Evolutionary conservation across 78 protist genomes (phyloP), one percentile per base, ranked within the genome.

Genomic region (Mastigamoeba balamuthi): DNA sequence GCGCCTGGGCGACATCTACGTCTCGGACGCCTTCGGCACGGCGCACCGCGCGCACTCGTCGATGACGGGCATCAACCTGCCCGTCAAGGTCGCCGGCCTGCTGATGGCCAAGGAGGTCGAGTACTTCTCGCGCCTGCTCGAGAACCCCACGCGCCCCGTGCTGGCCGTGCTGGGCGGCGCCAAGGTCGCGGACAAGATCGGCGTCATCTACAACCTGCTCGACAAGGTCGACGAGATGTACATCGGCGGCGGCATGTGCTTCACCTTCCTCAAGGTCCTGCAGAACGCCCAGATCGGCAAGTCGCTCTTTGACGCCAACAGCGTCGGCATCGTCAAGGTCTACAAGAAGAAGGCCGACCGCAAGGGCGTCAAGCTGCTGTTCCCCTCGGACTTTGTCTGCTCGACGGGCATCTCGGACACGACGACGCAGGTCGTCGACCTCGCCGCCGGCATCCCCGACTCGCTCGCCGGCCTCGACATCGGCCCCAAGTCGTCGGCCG

Each of bases 161-260:
- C 75, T 95, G 2, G 98, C 98, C 48, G 96, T 98, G 40, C 85
- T 98, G 23, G 99, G 99, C n/a, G 99, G 86, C 73, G 76, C 82
- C 1, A 81, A 79, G 35, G 96, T 96, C 23, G 29, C 81, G n/a
- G 98, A 95, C 91, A 98, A 98, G 95, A 98, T 98, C 74, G 77
- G 85, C 69, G 81, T 97, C 30, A 93, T 98, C 78, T 78, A 87
- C 75, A 94, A 95, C 82, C 38, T 98, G 42, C 74, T 97, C 35
- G 92, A 89, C 42, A 85, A 87, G 85, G 94, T 92, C 23, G 92
- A 98, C 81, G 69, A 81, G 78, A 82, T 98, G 87, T 84, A 97
- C 84, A 94, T 98, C 65, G 96, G 98, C 29, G 99, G 99, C 27
- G 99, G 97, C 69, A 97, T 98, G 99, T 98, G 98, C 3, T 98